Evolutionary conservation across 495 filamentous ascomycete species (phyloP).

Genomic region (Neurospora sp.): DNA sequence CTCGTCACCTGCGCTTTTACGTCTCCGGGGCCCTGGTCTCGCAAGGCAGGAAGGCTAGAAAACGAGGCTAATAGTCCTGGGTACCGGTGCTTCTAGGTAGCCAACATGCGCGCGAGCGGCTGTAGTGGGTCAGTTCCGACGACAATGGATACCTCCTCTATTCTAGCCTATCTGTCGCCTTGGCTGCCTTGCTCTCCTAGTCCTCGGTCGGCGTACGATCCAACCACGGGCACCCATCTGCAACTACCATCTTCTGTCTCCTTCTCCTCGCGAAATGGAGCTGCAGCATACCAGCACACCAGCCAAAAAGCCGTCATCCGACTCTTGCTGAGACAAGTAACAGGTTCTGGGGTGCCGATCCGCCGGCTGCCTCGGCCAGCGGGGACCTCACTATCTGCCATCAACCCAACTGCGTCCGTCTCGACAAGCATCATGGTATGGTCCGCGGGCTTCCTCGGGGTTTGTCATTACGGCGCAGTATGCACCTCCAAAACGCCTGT

Average conservation of each 20-base stretch:
- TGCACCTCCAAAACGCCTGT: not conserved
- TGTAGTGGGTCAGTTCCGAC: not conserved
- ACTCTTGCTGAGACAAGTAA: not conserved
- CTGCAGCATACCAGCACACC: not conserved
- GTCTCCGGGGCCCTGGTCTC: not conserved
- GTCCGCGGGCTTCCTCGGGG: not conserved
- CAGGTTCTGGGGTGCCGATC: not conserved
- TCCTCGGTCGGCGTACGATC: not conserved
- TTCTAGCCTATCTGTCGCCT: not conserved
- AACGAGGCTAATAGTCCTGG: not conserved
- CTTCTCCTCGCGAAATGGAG: not conserved
- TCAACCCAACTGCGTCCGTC: not conserved
- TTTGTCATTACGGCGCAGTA: not conserved
- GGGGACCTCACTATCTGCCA: not conserved
- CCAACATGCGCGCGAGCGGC: not conserved
- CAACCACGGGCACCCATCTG: not conserved
- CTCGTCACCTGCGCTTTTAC: not conserved
- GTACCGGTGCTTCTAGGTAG: not conserved
- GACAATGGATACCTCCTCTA: not conserved
- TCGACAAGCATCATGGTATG: not conserved
- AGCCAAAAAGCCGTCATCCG: not conserved
- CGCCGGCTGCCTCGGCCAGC: not conserved
- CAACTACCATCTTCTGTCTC: not conserved
- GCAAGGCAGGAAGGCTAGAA: not conserved
- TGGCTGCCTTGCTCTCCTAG: not conserved